Conservation (phyloP, 2,329 filamentous ascomycete genomes). For the Thielaviopsis populi region DNA sequence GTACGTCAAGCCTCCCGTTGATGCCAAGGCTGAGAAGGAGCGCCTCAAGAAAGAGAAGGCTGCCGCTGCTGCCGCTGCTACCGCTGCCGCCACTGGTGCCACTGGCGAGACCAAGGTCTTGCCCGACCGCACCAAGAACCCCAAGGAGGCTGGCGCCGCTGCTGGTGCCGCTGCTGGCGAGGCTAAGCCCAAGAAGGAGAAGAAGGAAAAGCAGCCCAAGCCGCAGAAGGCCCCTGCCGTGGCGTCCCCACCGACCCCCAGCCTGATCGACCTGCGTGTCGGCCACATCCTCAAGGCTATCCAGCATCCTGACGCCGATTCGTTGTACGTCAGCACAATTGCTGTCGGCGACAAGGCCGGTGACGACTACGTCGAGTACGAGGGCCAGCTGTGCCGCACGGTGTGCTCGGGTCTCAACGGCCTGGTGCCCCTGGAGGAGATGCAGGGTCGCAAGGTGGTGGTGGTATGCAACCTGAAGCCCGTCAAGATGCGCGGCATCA, state of each 20-base stretch:
- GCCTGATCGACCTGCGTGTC: constrained; percentile 84
- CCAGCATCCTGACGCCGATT: constrained; percentile 93
- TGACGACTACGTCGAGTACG: constrained; percentile 81
- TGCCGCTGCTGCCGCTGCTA: constrained; percentile 42
- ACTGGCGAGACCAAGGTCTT: constrained; percentile 35
- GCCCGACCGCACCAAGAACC: constrained; percentile 47
- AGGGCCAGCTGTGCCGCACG: constrained; percentile 81
- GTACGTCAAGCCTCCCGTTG: constrained; percentile 76
- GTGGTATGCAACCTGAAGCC: constrained; percentile 97
- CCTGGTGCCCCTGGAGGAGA: constrained; percentile 79
- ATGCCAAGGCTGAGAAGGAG: constrained; percentile 92
- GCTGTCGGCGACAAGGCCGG: constrained; percentile 79
- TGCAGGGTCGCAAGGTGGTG: constrained; percentile 91
- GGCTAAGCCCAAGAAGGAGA: constrained; percentile 34
- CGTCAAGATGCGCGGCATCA: constrained; percentile 90
- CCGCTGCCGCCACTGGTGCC: constrained; percentile 31
- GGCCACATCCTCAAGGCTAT: constrained; percentile 94
- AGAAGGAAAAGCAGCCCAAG: constrained; percentile 73
- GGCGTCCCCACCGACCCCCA: constrained; percentile 64
- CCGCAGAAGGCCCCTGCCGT: constrained; percentile 50
- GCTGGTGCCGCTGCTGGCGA: constrained; percentile 24
- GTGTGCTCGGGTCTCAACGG: constrained; percentile 96
- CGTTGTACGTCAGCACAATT: constrained; percentile 87
- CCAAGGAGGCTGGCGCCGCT: constrained; percentile 37
- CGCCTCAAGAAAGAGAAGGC: constrained; percentile 92